Percentiles rank a stretch among this genome's conserved stretches.
Evolutionary conservation across 805 yeast genomes (phyloP).

Genomic region (Nakazawaea ishiwadae): DNA sequence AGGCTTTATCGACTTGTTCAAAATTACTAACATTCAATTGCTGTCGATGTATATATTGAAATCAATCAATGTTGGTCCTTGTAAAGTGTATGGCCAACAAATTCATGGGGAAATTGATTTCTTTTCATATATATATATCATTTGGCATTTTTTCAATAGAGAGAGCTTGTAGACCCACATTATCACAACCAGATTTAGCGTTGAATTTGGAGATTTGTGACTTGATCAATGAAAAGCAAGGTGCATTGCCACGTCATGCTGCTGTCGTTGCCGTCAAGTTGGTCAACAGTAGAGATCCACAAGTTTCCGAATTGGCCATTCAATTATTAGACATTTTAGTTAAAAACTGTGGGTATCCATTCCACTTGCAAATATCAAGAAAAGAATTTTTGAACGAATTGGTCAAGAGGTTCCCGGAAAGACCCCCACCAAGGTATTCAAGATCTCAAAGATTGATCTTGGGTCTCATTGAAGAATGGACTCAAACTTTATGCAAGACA

Average conservation of each 20-base stretch:
- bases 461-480: constrained; percentile 96
- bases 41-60: no score
- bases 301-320: constrained; percentile 77
- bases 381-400: constrained; percentile 92
- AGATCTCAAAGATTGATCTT: constrained; percentile 80
- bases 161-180: constrained; percentile 83
- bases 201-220: constrained; percentile 92
- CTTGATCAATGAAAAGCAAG: constrained; percentile 88
- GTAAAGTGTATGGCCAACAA: no score
- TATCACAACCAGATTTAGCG: constrained; percentile 83
- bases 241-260: constrained; percentile 87
- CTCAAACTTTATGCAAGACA: constrained; percentile 87
- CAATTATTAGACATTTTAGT: constrained; percentile 77
- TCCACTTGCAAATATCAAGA: constrained; percentile 90
- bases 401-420: constrained; percentile 90
- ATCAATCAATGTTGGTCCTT: no score
- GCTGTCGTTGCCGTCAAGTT: constrained; percentile 79
- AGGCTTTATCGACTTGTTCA: no score
- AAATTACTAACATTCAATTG: not conserved
- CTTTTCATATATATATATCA: not conserved
- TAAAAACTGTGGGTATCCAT: constrained; percentile 96
- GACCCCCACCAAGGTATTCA: constrained; percentile 83
- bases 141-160: constrained; percentile 28
- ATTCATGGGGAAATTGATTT: no score
- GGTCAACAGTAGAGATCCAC: constrained; percentile 78